Percentiles rank a stretch among this genome's conserved stretches.
Conservation (phyloP, 2,329 filamentous ascomycete species). For the Sarocladium kiliense region DNA sequence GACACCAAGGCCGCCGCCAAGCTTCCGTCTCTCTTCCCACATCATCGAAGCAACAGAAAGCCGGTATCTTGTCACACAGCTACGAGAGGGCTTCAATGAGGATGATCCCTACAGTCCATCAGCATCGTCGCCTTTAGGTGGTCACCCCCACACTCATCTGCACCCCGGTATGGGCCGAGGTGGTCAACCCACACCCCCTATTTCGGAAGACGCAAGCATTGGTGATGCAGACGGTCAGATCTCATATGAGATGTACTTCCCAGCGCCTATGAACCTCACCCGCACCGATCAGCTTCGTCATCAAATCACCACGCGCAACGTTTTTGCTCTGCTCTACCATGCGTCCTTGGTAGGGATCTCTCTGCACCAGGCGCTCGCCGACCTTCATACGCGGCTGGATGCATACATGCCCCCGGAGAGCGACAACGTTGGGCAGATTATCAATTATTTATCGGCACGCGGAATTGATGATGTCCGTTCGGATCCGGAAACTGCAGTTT, state of each 20-base stretch:
- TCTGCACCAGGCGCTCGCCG: slow-evolving; percentile 56
- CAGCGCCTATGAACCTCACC: slow-evolving; percentile 45
- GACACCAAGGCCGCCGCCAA: slow-evolving; percentile 27
- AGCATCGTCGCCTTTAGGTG: neutral
- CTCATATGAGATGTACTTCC: slow-evolving; percentile 59
- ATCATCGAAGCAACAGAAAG: slow-evolving; percentile 55
- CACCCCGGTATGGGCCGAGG: neutral
- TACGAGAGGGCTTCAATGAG: slow-evolving; percentile 48
- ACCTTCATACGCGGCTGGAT: slow-evolving; percentile 57
- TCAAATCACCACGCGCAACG: slow-evolving; percentile 63
- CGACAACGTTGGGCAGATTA: slow-evolving; percentile 54
- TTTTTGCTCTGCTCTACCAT: slow-evolving; percentile 60
- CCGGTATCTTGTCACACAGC: slow-evolving; percentile 43
- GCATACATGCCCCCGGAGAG: slow-evolving; percentile 50
- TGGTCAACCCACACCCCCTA: slow-evolving; percentile 22
- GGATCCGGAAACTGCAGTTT: slow-evolving; percentile 53
- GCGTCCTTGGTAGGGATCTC: slow-evolving; percentile 61
- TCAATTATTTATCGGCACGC: slow-evolving; percentile 54
- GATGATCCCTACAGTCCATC: slow-evolving; percentile 20
- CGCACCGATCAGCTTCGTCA: slow-evolving; percentile 47
- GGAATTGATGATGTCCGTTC: slow-evolving; percentile 61
- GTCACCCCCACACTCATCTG: neutral
- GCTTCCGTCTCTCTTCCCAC: slow-evolving; percentile 53
- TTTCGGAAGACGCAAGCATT: slow-evolving; percentile 34
- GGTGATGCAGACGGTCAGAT: slow-evolving; percentile 47